Percentiles rank a stretch among this genome's conserved stretches.
Conservation (phyloP, 2,329 filamentous ascomycete species). For the Penicillium sp. region DNA sequence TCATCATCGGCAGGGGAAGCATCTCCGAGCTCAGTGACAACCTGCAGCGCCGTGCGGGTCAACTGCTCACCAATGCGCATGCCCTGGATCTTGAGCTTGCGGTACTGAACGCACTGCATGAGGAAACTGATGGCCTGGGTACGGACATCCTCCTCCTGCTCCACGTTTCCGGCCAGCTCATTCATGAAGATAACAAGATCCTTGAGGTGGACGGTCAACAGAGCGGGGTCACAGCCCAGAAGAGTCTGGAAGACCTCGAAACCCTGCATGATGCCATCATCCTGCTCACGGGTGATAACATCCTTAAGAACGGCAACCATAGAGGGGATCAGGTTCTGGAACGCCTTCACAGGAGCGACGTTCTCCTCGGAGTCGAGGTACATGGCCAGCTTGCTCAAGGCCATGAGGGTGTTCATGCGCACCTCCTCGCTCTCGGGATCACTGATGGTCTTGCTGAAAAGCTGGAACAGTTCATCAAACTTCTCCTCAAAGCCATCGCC, state of each 20-base stretch:
- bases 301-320: constrained; percentile 87
- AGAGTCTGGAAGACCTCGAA: constrained; percentile 97
- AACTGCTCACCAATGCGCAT: constrained; percentile 79
- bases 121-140: constrained; percentile 88
- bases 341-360: constrained; percentile 58
- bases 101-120: constrained; percentile 81
- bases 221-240: constrained; percentile 75
- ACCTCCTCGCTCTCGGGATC: constrained; percentile 88
- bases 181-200: constrained; percentile 92
- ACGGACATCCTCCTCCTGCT: constrained; percentile 73
- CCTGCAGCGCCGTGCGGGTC: constrained; percentile 77
- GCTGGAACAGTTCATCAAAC: constrained; percentile 65
- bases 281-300: constrained; percentile 67
- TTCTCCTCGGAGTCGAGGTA: constrained; percentile 83
- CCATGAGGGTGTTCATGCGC: constrained; percentile 85
- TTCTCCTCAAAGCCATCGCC: constrained; percentile 77
- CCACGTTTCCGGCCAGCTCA: constrained; percentile 66
- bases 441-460: constrained; percentile 79
- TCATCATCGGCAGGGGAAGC: constrained; percentile 64
- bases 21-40: constrained; percentile 77
- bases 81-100: constrained; percentile 89
- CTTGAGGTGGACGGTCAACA: constrained; percentile 76
- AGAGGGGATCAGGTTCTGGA: constrained; percentile 71
- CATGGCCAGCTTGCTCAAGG: constrained; percentile 77
- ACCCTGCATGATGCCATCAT: constrained; percentile 77